phyloP scores from a whole-genome alignment of 2,329 filamentous ascomycete species.

The Colletotrichum sp. region DNA sequence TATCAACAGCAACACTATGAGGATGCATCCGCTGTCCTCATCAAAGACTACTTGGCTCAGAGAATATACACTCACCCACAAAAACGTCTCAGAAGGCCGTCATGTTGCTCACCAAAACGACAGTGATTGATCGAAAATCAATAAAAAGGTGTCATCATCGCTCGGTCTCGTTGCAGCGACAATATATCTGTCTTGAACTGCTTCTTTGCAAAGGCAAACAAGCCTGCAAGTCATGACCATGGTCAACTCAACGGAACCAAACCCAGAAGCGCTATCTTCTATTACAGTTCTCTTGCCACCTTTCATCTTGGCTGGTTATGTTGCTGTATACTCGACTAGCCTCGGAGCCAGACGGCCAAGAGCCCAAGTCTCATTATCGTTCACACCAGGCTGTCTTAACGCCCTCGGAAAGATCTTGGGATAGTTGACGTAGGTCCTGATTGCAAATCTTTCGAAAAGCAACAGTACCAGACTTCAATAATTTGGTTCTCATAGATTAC shows the following conservation, averaged over 20 bases:
- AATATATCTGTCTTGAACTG: background rate
- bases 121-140: accelerated
- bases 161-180: background rate
- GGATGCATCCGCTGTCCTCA: no score
- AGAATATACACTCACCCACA: background rate
- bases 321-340: background rate
- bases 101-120: background rate
- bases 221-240: background rate
- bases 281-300: accelerated
- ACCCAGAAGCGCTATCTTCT: background rate
- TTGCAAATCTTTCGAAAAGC: background rate
- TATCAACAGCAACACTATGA: no score
- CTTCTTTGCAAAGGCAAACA: background rate
- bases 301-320: accelerated
- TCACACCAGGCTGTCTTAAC: background rate
- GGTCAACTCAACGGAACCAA: background rate
- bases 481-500: background rate
- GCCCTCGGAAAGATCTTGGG: accelerated
- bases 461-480: no score
- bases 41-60: background rate
- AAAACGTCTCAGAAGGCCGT: background rate
- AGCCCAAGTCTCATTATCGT: background rate
- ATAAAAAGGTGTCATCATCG: background rate
- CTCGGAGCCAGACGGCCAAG: accelerated
- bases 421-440: accelerated